Conservation (phyloP, 2,329 filamentous ascomycete genomes). For the Beauveria scarabaeidicola region DNA sequence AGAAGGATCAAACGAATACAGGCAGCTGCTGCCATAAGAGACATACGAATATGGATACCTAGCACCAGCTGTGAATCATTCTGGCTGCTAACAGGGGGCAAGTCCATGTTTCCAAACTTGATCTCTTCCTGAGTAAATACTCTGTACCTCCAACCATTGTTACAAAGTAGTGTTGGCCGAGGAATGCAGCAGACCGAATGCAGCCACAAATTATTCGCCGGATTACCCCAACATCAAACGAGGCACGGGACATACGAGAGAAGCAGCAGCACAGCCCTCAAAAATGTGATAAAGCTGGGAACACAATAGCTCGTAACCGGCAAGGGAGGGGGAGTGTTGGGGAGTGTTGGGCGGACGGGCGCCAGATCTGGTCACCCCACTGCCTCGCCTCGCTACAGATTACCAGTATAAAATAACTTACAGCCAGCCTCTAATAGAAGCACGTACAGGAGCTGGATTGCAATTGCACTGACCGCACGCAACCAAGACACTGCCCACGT, state of each 20-base stretch:
- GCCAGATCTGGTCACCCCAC: slow-evolving; percentile 1
- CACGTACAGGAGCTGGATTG: no score
- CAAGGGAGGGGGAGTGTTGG: background rate
- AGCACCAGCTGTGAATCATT: no score
- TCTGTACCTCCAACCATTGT: no score
- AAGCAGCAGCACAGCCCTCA: slow-evolving; percentile 2
- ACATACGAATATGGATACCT: no score
- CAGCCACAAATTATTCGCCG: background rate
- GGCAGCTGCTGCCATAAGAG: no score
- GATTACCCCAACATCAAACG: background rate
- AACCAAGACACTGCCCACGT: background rate
- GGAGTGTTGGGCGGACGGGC: background rate
- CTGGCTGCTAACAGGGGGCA: no score
- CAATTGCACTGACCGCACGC: background rate
- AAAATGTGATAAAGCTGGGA: background rate
- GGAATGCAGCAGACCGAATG: background rate
- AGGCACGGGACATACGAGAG: background rate
- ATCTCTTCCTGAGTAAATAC: no score
- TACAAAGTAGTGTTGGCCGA: background rate
- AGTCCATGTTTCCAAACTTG: background rate
- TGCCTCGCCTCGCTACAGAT: background rate
- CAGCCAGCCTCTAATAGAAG: no score
- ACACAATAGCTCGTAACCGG: background rate
- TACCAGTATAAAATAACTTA: background rate
- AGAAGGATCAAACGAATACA: no score